These are phyloP conservation scores for Cutaneotrichosporon mucoides DNA, from an alignment of 1,284 basidiomycete species.

Conservation along the genomic window DNA sequence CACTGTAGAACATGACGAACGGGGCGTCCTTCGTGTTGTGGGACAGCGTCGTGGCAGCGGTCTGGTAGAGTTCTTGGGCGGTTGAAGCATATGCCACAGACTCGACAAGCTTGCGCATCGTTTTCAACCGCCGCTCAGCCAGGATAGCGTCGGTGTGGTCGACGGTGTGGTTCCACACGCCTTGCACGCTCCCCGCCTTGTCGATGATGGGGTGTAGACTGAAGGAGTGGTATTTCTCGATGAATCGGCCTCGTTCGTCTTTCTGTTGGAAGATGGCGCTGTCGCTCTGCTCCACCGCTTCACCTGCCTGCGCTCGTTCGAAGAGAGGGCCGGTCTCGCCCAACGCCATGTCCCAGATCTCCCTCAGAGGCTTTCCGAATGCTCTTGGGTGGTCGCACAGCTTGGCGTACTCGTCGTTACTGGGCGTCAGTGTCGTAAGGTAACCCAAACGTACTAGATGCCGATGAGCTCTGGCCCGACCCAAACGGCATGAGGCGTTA, in stretches of 20 bases:
- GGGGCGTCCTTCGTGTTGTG: slow-evolving; percentile 37
- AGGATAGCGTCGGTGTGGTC: slow-evolving; percentile 35
- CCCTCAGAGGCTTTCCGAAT: slow-evolving; percentile 28
- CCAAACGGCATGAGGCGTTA: slow-evolving; percentile 27
- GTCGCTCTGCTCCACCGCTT: slow-evolving; percentile 18
- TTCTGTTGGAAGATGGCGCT: slow-evolving; percentile 27
- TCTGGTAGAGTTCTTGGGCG: slow-evolving; percentile 26
- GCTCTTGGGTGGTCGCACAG: slow-evolving; percentile 29
- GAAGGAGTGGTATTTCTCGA: slow-evolving; percentile 38
- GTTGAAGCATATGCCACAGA: slow-evolving; percentile 25
- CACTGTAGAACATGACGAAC: slow-evolving; percentile 37
- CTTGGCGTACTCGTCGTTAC: slow-evolving; percentile 31
- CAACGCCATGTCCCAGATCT: slow-evolving; percentile 24
- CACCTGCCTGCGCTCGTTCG: slow-evolving; percentile 19
- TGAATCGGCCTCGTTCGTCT: slow-evolving; percentile 18
- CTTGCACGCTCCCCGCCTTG: slow-evolving; percentile 25
- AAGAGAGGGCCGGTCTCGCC: slow-evolving; percentile 15
- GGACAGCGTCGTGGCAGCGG: slow-evolving; percentile 26
- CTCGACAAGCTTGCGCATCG: slow-evolving; percentile 34
- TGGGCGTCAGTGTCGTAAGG: slow-evolving; percentile 7
- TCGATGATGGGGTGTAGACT: slow-evolving; percentile 34
- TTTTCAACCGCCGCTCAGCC: slow-evolving; percentile 29
- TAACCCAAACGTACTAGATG: slow-evolving; percentile 23
- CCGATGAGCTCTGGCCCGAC: slow-evolving; percentile 34
- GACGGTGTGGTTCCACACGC: slow-evolving; percentile 33